Percentiles rank a stretch among this genome's conserved stretches.
These are phyloP conservation scores for Sclerotinia spermophila DNA, from an alignment of 2,329 filamentous ascomycete species.

Conservation along the genomic window DNA sequence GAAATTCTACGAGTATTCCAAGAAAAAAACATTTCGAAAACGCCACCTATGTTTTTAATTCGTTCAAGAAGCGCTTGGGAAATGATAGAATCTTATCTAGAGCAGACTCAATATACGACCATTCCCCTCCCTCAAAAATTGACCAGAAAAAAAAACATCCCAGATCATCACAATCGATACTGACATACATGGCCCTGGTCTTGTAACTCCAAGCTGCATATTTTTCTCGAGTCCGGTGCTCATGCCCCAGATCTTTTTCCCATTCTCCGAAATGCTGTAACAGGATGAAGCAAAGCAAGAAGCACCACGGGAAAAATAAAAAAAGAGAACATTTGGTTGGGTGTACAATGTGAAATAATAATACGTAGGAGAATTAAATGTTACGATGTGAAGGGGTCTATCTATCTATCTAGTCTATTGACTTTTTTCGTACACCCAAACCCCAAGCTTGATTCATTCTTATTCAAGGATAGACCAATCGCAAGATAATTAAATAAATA, in stretches of 20 bases:
- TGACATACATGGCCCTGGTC: slow-evolving; percentile 1
- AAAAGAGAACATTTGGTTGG: too few species aligned
- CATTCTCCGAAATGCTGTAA: slow-evolving; percentile 11
- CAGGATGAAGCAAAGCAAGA: slow-evolving; percentile 6
- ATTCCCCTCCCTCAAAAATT: not conserved
- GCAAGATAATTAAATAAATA: not conserved
- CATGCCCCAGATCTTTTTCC: not conserved
- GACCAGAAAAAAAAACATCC: not conserved
- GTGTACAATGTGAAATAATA: not conserved
- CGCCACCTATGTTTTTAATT: not conserved
- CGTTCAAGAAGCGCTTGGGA: slow-evolving; percentile 10
- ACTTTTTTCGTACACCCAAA: not conserved
- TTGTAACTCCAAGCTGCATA: slow-evolving; percentile 13
- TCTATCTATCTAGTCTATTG: not conserved
- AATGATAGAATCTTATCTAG: slow-evolving; percentile 1
- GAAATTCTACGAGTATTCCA: too few species aligned
- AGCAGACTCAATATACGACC: not conserved
- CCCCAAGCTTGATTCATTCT: not conserved
- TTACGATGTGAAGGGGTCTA: not conserved
- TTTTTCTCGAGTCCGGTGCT: slow-evolving; percentile 16
- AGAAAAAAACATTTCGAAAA: not conserved
- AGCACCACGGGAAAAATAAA: slow-evolving; percentile 4
- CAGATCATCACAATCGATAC: not conserved
- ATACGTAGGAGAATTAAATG: not conserved
- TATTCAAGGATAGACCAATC: not conserved